These are phyloP conservation scores for Sarcodon aspratus DNA, from an alignment of 768 basidiomycete genomes.

Conservation along the genomic window DNA sequence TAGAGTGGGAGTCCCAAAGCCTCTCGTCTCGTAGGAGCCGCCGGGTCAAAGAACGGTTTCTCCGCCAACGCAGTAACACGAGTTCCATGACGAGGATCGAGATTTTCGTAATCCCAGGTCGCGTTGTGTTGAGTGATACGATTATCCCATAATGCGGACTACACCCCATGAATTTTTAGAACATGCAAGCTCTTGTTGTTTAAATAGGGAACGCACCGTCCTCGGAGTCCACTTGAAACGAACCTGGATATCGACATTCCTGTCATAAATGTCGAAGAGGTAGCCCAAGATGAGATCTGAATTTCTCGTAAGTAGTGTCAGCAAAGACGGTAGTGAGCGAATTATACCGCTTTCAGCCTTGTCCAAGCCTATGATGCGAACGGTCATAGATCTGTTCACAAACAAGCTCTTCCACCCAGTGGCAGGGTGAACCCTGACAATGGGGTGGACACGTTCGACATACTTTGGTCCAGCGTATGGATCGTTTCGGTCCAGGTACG, in stretches of 20 bases:
- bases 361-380: conserved; percentile 20
- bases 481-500: no score
- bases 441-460: conserved; percentile 15
- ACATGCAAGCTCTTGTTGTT: neutral
- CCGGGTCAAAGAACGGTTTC: conserved; percentile 21
- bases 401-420: conserved; percentile 22
- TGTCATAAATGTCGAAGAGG: conserved; percentile 14
- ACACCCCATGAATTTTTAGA: neutral
- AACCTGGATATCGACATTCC: conserved; percentile 21
- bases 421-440: conserved; percentile 20
- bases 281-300: conserved; percentile 20
- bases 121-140: conserved; percentile 20
- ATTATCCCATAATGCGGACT: conserved; percentile 24
- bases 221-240: conserved; percentile 20
- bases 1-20: conserved; percentile 5
- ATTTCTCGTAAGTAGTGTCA: no score
- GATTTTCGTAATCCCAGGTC: conserved; percentile 22
- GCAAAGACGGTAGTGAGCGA: no score
- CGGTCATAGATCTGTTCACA: conserved; percentile 21
- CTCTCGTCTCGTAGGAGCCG: conserved; percentile 9
- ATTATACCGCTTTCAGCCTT: conserved; percentile 12
- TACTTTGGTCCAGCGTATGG: no score
- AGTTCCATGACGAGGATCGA: conserved; percentile 16
- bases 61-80: conserved; percentile 25
- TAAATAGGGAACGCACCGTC: conserved; percentile 6